Conservation (phyloP, 2,329 filamentous ascomycete genomes). For the Emmonsiellopsis sp. region DNA sequence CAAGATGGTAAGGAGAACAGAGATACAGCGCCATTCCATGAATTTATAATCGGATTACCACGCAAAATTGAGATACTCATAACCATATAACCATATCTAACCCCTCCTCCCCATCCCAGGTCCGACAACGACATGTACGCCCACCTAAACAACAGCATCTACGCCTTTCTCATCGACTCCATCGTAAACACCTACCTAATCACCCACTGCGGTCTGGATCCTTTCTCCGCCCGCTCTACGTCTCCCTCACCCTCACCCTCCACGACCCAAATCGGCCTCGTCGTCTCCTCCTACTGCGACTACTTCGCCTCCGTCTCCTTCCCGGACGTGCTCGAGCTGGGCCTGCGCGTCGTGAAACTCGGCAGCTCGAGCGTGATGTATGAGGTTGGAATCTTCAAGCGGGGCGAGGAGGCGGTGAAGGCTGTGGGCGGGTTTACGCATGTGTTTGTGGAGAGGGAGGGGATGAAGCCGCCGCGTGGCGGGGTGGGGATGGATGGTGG, state of each 20-base stretch:
- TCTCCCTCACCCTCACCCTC: conserved; percentile 33
- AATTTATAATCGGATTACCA: not conserved
- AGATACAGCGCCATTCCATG: not conserved
- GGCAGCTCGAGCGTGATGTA: conserved; percentile 83
- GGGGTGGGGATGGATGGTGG: conserved; percentile 27
- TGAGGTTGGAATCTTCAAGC: conserved; percentile 78
- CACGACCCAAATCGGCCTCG: conserved; percentile 64
- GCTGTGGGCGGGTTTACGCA: conserved; percentile 81
- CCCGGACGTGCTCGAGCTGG: conserved; percentile 71
- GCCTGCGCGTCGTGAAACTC: conserved; percentile 70
- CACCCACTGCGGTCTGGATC: conserved; percentile 62
- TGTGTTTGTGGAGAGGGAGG: conserved; percentile 68
- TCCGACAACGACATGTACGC: conserved; percentile 92
- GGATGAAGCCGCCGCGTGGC: conserved; percentile 43
- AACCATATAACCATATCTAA: not conserved
- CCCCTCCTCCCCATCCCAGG: conserved; percentile 38
- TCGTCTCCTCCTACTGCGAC: conserved; percentile 76
- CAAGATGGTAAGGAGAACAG: conserved; percentile 56
- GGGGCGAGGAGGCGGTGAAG: conserved; percentile 61
- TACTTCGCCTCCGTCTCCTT: conserved; percentile 77
- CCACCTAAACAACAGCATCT: conserved; percentile 86
- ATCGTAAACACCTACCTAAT: conserved; percentile 86
- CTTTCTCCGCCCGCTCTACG: conserved; percentile 54
- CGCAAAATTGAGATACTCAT: not conserved
- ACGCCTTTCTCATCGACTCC: conserved; percentile 81